Evolutionary conservation across 1,284 basidiomycete genomes (phyloP).

Genomic region (Cutaneotrichosporon curvatum): DNA sequence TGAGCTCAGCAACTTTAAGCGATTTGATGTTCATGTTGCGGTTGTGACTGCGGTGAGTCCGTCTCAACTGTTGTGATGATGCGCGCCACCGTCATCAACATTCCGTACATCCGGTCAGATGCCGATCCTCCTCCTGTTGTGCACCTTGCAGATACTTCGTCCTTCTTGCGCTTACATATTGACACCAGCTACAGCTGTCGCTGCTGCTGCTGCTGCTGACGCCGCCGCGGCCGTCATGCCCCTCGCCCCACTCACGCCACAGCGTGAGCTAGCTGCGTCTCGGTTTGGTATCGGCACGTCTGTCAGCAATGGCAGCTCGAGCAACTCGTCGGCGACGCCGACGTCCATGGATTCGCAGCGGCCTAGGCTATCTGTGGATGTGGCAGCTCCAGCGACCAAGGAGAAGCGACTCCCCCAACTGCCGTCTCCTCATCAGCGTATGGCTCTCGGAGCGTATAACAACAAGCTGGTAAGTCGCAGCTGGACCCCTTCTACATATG

Average conservation of each 20-base stretch:
- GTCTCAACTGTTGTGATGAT: background rate
- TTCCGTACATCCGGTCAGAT: background rate
- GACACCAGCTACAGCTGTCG: background rate
- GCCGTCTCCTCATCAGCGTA: constrained; percentile 12
- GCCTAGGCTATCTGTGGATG: constrained; percentile 9
- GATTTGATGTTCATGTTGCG: constrained; percentile 6
- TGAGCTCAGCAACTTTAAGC: constrained; percentile 42
- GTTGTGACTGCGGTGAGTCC: background rate
- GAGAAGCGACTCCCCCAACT: constrained; percentile 13
- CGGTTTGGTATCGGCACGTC: no score
- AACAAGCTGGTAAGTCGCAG: constrained; percentile 37
- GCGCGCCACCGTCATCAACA: background rate
- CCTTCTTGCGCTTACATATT: no score
- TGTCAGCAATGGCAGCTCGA: no score
- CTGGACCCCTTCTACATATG: background rate
- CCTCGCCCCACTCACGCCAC: background rate
- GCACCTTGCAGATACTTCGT: no score
- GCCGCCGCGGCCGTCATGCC: background rate
- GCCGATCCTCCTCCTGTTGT: background rate
- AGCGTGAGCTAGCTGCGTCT: no score
- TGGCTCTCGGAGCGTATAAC: constrained; percentile 36
- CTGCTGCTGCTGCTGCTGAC: no score
- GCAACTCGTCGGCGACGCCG: background rate
- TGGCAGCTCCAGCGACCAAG: background rate
- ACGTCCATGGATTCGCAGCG: background rate